These are phyloP conservation scores for Jacaranda copaia DNA, from an alignment of 257 asterid species.

Conservation along the genomic window DNA sequence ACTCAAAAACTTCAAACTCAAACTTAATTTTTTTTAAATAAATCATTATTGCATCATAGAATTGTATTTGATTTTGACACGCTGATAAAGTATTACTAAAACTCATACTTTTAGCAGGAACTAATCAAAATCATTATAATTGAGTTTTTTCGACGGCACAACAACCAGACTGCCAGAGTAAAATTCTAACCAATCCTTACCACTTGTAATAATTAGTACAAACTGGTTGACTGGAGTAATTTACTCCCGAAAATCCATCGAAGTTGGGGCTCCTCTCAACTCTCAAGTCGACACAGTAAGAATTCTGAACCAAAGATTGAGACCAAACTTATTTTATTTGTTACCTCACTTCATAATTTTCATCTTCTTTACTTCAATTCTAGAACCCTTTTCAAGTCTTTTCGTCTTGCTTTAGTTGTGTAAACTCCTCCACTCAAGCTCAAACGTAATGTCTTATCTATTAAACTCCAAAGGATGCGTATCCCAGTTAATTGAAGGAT, in stretches of 20 bases:
- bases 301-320: neutral
- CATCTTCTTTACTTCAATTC: neutral
- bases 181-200: neutral
- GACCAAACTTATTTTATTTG: neutral
- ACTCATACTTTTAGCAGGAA: no score
- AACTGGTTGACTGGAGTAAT: neutral
- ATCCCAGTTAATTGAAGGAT: neutral
- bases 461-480: neutral
- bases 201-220: neutral
- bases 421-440: neutral
- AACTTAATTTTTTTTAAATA: no score
- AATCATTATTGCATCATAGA: no score
- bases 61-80: no score
- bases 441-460: neutral
- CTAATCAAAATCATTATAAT: no score
- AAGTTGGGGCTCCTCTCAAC: neutral
- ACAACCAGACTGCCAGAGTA: no score
- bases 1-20: no score
- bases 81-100: no score
- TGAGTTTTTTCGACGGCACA: no score
- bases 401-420: neutral
- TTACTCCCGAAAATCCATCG: neutral
- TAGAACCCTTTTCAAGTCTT: neutral
- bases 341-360: neutral
- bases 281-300: neutral